Conservation (phyloP, 805 yeast genomes). For the Teunomyces tritomae region DNA sequence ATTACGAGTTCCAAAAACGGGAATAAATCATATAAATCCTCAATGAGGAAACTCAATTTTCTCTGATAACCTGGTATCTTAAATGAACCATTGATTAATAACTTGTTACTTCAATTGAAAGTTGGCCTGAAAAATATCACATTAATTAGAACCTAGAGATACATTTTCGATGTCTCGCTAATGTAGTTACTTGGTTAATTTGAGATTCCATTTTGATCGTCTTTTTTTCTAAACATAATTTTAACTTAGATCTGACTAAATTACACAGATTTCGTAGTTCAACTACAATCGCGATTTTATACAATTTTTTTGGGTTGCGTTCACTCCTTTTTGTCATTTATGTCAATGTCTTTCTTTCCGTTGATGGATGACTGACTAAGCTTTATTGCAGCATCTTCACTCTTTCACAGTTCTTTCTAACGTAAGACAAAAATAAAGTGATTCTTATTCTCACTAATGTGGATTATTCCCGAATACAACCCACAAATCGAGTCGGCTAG, state of each 20-base stretch:
- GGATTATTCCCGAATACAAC: slow-evolving; percentile 7
- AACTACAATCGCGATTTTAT: slow-evolving; percentile 1
- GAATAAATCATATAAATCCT: neutral
- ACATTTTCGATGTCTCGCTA: neutral
- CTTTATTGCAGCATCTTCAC: neutral
- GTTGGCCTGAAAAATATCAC: neutral
- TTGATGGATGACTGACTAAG: neutral
- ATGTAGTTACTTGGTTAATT: neutral
- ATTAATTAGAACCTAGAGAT: neutral
- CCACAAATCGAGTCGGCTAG: neutral
- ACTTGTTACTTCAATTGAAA: neutral
- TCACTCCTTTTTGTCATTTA: slow-evolving; percentile 4
- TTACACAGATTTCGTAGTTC: neutral
- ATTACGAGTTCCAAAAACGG: neutral
- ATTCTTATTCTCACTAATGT: slow-evolving; percentile 1
- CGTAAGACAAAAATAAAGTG: neutral
- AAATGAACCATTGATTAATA: neutral
- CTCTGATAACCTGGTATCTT: slow-evolving; percentile 1
- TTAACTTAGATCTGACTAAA: slow-evolving; percentile 2
- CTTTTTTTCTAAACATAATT: neutral
- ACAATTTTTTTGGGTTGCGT: neutral
- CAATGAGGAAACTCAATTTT: slow-evolving; percentile 1
- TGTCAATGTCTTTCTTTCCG: neutral
- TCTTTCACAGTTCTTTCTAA: neutral
- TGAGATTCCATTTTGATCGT: neutral